Base-by-base conservation (phyloP, 345 rosid species). In the Moricandia moricandioides region DNA sequence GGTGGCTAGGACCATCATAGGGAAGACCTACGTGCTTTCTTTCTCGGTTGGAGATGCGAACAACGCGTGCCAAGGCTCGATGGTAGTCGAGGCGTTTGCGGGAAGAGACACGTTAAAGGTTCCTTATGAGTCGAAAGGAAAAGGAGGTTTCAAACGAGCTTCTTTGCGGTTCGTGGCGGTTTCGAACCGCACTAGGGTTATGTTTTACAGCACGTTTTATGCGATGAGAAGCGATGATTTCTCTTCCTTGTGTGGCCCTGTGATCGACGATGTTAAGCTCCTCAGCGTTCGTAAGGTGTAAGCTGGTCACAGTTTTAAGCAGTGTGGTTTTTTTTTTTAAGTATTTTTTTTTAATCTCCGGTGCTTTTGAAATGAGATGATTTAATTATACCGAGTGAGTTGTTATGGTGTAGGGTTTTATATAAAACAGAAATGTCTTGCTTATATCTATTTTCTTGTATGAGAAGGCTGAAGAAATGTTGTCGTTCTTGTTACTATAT, bases 181-280 rank as follows among this genome's bases (percentile, higher is more conserved):
- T 12, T 77, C 94, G 0, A 59, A 5, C 12, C 79, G 84, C 58
- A 91, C 97, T 0, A 81, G 96, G 49, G 27, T 93, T 70, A 78
- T 81, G 87, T 88, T 93, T 85, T 83, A 81, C 14, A 88, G 98
- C 87, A 86, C 97, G 2, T 91, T 78, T 67, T 91, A 93, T 65
- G 72, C 85, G 2, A 88, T 86, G 91, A 87, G 86, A 64, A 88
- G 81, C 35, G 97, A 89, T 52, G 87, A 88, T 80, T 87, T 85
- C 51, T 86, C 92, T 29, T 88, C 97, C 0, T 84, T 93, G 0
- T 93, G 98, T 26, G 94, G 98, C 0, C 97, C 98, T 0, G 90
- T 91, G 24, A 57, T 93, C 18, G 96, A 93, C 49, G 92, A 91
- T 54, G 89, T 89, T 61, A 86, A 74, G 84, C 82, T 93, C 56